Conservation (phyloP, 805 yeast species). For the Candida hispaniensis region DNA sequence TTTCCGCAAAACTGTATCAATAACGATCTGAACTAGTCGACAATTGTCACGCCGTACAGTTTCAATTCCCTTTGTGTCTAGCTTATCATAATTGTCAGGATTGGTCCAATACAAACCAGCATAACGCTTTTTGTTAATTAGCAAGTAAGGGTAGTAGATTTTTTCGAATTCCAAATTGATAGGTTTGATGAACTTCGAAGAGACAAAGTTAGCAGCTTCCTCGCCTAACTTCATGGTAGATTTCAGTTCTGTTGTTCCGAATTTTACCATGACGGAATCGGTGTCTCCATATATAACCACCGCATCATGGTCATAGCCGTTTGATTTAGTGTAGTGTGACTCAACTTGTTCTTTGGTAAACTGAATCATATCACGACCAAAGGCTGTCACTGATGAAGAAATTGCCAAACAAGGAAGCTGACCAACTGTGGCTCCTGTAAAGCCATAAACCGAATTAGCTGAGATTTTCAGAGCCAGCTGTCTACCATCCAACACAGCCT, state of each 20-base stretch:
- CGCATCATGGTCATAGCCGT: slow-evolving; percentile 78
- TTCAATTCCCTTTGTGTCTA: slow-evolving; percentile 98
- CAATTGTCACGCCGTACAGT: slow-evolving; percentile 98
- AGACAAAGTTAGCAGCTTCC: slow-evolving; percentile 86
- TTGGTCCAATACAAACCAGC: slow-evolving; percentile 97
- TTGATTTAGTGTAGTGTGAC: slow-evolving; percentile 60
- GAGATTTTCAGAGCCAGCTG: slow-evolving; percentile 93
- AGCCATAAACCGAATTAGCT: slow-evolving; percentile 97
- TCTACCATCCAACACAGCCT: slow-evolving; percentile 92
- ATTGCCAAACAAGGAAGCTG: slow-evolving; percentile 93
- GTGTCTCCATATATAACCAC: slow-evolving; percentile 97
- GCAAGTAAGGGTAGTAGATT: slow-evolving; percentile 85
- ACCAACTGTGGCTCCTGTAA: slow-evolving; percentile 98
- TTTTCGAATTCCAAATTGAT: slow-evolving; percentile 94
- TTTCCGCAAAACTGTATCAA: slow-evolving; percentile 76
- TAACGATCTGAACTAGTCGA: slow-evolving; percentile 84
- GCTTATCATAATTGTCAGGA: slow-evolving; percentile 84
- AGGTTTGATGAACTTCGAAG: slow-evolving; percentile 67
- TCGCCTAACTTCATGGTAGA: slow-evolving; percentile 87
- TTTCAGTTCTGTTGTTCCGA: slow-evolving; percentile 69
- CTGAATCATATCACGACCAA: slow-evolving; percentile 96
- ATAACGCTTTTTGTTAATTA: slow-evolving; percentile 91
- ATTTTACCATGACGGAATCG: slow-evolving; percentile 97
- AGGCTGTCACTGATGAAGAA: slow-evolving; percentile 90
- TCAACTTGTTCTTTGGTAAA: slow-evolving; percentile 79